Evolutionary conservation across 192 early-diverging fungal species (phyloP).

Genomic region (Linnemannia elongata): DNA sequence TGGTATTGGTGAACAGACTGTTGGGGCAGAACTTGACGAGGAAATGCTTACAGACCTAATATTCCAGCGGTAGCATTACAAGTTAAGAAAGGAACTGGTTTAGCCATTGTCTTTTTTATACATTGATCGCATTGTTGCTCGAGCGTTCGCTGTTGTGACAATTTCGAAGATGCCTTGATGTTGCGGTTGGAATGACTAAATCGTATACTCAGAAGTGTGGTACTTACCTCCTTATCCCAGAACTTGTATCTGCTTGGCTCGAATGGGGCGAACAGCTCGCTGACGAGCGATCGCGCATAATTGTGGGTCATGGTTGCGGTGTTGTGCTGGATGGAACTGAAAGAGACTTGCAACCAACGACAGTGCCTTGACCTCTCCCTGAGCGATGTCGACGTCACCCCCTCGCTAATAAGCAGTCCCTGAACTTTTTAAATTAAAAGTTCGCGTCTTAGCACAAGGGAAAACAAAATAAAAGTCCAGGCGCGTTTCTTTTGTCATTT

Average conservation of each 20-base stretch:
- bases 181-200: neutral
- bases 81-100: too few species aligned
- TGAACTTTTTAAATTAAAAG: neutral
- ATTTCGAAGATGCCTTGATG: neutral
- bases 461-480: slow-evolving; percentile 1
- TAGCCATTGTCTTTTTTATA: neutral
- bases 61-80: neutral
- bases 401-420: neutral
- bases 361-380: too few species aligned
- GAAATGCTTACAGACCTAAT: slow-evolving; percentile 81
- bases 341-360: neutral
- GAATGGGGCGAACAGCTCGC: slow-evolving; percentile 48
- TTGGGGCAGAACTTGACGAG: slow-evolving; percentile 88
- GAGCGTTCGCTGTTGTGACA: neutral
- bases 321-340: neutral
- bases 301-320: slow-evolving; percentile 30
- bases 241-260: slow-evolving; percentile 55
- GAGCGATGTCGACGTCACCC: too few species aligned
- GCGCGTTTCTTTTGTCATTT: neutral
- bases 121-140: neutral
- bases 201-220: neutral
- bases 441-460: neutral
- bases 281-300: slow-evolving; percentile 45
- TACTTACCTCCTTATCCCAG: slow-evolving; percentile 50
- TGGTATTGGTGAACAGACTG: slow-evolving; percentile 89